Percentiles rank a stretch among this genome's conserved stretches.
These are phyloP conservation scores for Coemansia guatemalensis DNA, from an alignment of 192 early-diverging fungal species.

Conservation along the genomic window DNA sequence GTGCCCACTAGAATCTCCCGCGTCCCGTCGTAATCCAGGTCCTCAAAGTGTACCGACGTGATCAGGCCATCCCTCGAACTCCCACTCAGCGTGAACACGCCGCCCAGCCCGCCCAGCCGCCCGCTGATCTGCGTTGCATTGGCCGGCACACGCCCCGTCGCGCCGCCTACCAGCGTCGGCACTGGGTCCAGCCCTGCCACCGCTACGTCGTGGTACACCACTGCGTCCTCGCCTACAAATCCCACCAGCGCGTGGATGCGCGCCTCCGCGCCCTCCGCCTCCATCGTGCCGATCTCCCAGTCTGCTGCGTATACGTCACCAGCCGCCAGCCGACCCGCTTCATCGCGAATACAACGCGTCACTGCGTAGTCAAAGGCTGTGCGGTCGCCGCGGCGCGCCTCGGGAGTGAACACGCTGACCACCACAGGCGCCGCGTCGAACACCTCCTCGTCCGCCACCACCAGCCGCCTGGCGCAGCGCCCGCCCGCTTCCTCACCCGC, in stretches of 20 bases:
- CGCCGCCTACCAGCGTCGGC: conserved; percentile 46
- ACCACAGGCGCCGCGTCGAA: conserved; percentile 49
- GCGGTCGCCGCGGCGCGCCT: conserved; percentile 24
- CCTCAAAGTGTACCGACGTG: conserved; percentile 49
- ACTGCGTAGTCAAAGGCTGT: conserved; percentile 36
- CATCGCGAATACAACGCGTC: conserved; percentile 15
- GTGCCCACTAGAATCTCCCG: conserved; percentile 50
- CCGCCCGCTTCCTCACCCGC: conserved; percentile 3
- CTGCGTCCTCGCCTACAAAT: conserved; percentile 51
- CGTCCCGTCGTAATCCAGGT: conserved; percentile 37
- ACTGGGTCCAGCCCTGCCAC: conserved; percentile 50
- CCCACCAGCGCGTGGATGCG: conserved; percentile 46
- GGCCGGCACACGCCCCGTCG: conserved; percentile 26
- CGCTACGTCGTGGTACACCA: conserved; percentile 50
- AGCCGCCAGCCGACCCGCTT: conserved; percentile 10
- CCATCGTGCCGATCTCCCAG: conserved; percentile 42
- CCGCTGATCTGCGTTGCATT: conserved; percentile 32
- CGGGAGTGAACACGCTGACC: conserved; percentile 43
- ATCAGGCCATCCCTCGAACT: conserved; percentile 45
- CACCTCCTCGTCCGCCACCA: conserved; percentile 49
- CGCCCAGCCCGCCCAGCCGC: conserved; percentile 39
- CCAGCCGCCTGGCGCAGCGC: conserved; percentile 16
- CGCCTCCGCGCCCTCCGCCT: neutral
- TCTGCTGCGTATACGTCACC: conserved; percentile 36
- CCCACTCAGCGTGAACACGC: conserved; percentile 42